These are phyloP conservation scores for Phaeodactylum tricornutum DNA, from an alignment of 108 stramenopile genomes.

Conservation along the genomic window DNA sequence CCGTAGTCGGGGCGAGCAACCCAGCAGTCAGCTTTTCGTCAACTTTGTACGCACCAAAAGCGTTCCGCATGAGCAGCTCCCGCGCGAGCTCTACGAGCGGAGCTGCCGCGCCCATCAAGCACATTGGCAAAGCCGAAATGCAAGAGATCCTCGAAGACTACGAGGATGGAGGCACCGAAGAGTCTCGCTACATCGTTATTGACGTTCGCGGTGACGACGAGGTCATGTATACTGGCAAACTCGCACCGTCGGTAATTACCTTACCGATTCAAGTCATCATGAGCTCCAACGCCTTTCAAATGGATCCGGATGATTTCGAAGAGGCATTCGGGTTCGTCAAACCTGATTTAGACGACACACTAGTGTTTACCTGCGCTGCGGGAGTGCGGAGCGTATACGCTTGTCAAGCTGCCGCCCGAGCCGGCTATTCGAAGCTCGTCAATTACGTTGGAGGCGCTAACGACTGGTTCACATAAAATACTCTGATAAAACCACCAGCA, in stretches of 20 bases:
- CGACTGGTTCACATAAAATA: conserved; percentile 77
- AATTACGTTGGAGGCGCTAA: conserved; percentile 61
- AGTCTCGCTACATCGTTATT: conserved; percentile 54
- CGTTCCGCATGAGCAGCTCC: too few species aligned
- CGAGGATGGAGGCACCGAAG: conserved; percentile 45
- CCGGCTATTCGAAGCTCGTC: conserved; percentile 58
- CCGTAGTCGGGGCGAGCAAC: too few species aligned
- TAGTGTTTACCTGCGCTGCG: conserved; percentile 67
- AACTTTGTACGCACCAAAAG: too few species aligned
- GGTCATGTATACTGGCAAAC: conserved; percentile 51
- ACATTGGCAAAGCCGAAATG: conserved; percentile 37
- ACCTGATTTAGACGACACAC: conserved; percentile 50
- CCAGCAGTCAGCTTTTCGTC: too few species aligned
- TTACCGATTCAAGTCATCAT: conserved; percentile 51
- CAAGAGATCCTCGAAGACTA: conserved; percentile 61
- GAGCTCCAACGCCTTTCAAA: conserved; percentile 28
- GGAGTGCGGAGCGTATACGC: conserved; percentile 57
- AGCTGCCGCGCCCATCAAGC: background rate
- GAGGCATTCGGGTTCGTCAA: conserved; percentile 59
- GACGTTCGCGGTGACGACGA: conserved; percentile 55
- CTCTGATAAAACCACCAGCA: too few species aligned
- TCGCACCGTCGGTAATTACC: conserved; percentile 39
- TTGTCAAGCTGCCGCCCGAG: conserved; percentile 40
- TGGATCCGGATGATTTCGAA: conserved; percentile 76
- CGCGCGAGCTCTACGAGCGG: too few species aligned